Evolutionary conservation across 2,329 filamentous ascomycete species (phyloP).

Genomic region (Colletotrichum melonis): DNA sequence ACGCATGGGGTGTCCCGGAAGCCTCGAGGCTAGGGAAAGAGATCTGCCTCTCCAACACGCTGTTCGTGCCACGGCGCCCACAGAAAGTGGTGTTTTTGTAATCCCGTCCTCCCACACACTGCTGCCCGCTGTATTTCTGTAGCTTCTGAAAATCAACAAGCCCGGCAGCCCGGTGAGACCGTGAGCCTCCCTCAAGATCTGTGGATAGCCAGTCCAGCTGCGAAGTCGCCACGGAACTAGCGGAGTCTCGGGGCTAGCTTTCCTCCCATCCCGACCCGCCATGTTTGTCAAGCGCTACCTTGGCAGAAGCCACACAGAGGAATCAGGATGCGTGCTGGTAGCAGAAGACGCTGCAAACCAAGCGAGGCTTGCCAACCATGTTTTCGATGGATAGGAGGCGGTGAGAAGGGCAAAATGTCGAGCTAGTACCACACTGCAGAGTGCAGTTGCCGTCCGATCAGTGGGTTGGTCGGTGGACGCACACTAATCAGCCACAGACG

Average conservation of each 20-base stretch:
- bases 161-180: background rate
- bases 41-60: conserved; percentile 1
- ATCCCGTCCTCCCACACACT: background rate
- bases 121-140: background rate
- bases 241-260: conserved; percentile 12
- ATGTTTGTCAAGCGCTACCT: background rate
- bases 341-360: background rate
- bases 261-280: conserved; percentile 1
- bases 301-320: too few relatives aligned
- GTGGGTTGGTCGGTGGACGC: conserved; percentile 1
- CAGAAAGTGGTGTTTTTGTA: background rate
- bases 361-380: background rate
- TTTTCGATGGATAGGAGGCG: background rate
- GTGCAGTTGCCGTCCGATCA: background rate
- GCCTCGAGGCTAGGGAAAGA: background rate
- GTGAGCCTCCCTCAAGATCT: background rate
- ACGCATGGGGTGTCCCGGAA: background rate
- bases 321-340: background rate
- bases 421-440: background rate
- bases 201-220: background rate
- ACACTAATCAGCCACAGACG: conserved; percentile 6
- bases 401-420: background rate
- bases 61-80: background rate
- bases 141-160: background rate
- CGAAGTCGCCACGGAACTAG: conserved; percentile 16